These are phyloP conservation scores for Pochonia chlamydosporia DNA, from an alignment of 2,329 filamentous ascomycete species.

Conservation along the genomic window DNA sequence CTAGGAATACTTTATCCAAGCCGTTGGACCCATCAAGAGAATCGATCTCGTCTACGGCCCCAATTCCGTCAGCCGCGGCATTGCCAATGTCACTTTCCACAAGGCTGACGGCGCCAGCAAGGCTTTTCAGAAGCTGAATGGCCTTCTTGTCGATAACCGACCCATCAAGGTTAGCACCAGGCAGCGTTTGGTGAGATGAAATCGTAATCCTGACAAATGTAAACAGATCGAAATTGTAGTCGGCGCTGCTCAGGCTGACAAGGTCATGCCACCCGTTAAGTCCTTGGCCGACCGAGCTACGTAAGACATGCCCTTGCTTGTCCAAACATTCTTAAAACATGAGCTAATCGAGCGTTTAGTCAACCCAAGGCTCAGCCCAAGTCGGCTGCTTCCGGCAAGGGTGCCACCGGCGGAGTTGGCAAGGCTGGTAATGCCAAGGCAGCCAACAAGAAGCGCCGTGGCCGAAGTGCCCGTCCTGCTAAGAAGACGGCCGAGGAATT, in stretches of 20 bases:
- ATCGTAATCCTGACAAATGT: neutral
- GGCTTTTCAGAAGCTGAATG: constrained; percentile 79
- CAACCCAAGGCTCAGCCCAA: constrained; percentile 57
- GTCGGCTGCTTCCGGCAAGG: constrained; percentile 71
- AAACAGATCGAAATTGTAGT: constrained; percentile 83
- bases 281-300: constrained; percentile 78
- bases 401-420: constrained; percentile 18
- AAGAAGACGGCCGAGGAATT: constrained; percentile 94
- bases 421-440: constrained; percentile 38
- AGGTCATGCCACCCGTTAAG: constrained; percentile 60
- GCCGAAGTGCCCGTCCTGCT: constrained; percentile 57
- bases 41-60: constrained; percentile 91
- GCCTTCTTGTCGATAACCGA: constrained; percentile 80
- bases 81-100: constrained; percentile 82
- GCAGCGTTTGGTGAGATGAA: neutral
- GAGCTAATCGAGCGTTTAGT: constrained; percentile 13
- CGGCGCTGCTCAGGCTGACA: constrained; percentile 65
- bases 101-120: constrained; percentile 77
- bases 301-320: constrained; percentile 30
- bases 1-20: constrained; percentile 94
- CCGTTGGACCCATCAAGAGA: constrained; percentile 84
- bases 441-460: constrained; percentile 47
- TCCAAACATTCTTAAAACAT: neutral
- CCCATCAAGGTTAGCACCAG: constrained; percentile 71
- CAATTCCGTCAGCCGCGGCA: constrained; percentile 84